A percentile compares a stretch with the other conserved stretches of the same genome.
phyloP scores from a whole-genome alignment of 768 basidiomycete species.

The Lenzites betulinus region DNA sequence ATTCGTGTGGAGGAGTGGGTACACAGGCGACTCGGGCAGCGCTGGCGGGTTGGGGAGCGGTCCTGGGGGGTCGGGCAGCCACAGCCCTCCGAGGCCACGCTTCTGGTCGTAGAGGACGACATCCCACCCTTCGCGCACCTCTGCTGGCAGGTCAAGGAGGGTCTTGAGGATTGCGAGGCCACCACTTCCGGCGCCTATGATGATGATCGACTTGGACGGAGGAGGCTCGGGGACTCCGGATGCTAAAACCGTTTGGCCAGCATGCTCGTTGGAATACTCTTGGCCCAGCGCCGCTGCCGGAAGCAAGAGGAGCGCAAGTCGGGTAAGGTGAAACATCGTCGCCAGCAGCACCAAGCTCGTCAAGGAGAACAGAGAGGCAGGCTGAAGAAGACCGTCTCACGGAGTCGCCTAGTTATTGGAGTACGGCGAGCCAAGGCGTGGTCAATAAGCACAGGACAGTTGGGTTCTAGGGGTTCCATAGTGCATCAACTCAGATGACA shows the following conservation, averaged over 20 bases:
- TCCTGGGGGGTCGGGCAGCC: slow-evolving; percentile 42
- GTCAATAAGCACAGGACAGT: not conserved
- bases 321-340: not conserved
- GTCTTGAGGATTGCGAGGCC: slow-evolving; percentile 56
- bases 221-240: not conserved
- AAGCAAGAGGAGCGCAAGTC: not conserved
- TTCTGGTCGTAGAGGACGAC: slow-evolving; percentile 57
- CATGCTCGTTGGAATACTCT: not conserved
- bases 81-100: slow-evolving; percentile 55
- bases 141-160: slow-evolving; percentile 45
- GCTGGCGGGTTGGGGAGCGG: slow-evolving; percentile 41
- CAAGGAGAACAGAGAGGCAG: not conserved
- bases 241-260: not conserved
- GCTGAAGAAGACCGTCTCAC: not conserved
- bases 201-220: slow-evolving; percentile 49
- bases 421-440: not conserved
- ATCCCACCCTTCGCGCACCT: slow-evolving; percentile 42
- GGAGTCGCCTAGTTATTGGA: not conserved
- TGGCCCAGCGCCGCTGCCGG: slow-evolving; percentile 2
- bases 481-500: slow-evolving; percentile 15
- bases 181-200: slow-evolving; percentile 60
- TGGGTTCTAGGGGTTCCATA: not conserved
- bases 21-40: slow-evolving; percentile 56
- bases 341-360: not conserved
- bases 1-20: slow-evolving; percentile 55